Percentiles rank a stretch among this genome's conserved stretches.
Conservation (phyloP, 352 stramenopile genomes). For the Phytophthora boehmeriae region DNA sequence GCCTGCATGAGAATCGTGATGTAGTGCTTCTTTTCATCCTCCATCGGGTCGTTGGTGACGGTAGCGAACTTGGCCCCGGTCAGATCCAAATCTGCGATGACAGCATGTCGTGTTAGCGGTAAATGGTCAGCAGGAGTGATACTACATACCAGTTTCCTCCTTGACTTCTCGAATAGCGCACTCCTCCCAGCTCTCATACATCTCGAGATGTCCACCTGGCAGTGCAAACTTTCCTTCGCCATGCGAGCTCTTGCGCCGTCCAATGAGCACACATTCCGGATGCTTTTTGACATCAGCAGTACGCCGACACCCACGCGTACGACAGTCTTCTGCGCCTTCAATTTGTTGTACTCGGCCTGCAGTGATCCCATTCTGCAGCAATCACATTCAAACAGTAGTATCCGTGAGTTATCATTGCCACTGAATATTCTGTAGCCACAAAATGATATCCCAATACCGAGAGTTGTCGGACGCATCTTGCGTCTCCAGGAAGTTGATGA, state of each 20-base stretch:
- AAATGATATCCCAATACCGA: slow-evolving; percentile 35
- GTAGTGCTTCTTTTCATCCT: slow-evolving; percentile 85
- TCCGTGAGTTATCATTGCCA: background rate
- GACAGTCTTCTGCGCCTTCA: slow-evolving; percentile 59
- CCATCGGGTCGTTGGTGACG: slow-evolving; percentile 86
- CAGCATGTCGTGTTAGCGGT: background rate
- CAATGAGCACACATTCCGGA: slow-evolving; percentile 74
- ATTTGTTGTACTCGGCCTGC: slow-evolving; percentile 65
- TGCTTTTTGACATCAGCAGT: slow-evolving; percentile 71
- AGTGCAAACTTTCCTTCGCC: slow-evolving; percentile 79
- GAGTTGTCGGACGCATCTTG: slow-evolving; percentile 72
- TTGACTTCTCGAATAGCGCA: slow-evolving; percentile 84
- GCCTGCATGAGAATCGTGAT: slow-evolving; percentile 89
- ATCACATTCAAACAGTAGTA: slow-evolving; percentile 4
- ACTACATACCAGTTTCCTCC: slow-evolving; percentile 70
- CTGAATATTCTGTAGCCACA: background rate
- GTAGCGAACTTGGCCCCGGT: slow-evolving; percentile 58
- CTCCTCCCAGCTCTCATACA: slow-evolving; percentile 83
- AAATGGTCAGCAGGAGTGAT: background rate
- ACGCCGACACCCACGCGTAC: slow-evolving; percentile 83
- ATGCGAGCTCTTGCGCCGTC: slow-evolving; percentile 74
- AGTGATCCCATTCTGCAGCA: slow-evolving; percentile 52
- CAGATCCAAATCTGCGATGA: slow-evolving; percentile 63
- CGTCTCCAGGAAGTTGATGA: slow-evolving; percentile 85
- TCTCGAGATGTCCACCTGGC: slow-evolving; percentile 81